phyloP scores from a whole-genome alignment of 2,329 filamentous ascomycete genomes.

The Herpotrichia juniperi region DNA sequence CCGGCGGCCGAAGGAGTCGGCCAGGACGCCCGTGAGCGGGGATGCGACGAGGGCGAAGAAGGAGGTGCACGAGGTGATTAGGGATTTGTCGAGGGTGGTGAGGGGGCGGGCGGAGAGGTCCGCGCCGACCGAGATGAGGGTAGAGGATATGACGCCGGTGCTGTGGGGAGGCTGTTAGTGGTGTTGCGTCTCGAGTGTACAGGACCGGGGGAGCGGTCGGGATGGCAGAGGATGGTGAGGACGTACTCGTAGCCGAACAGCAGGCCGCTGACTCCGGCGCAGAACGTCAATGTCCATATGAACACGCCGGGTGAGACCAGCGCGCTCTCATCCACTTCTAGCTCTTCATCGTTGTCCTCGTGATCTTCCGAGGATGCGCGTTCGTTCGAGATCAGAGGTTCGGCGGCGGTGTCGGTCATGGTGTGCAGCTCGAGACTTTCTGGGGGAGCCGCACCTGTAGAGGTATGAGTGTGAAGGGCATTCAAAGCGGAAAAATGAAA shows the following conservation, averaged over 20 bases:
- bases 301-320: conserved; percentile 47
- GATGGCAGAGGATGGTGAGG: not conserved
- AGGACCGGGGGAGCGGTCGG: not conserved
- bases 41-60: conserved; percentile 63
- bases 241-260: conserved; percentile 67
- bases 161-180: conserved; percentile 26
- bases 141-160: conserved; percentile 67
- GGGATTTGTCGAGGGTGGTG: conserved; percentile 62
- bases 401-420: conserved; percentile 37
- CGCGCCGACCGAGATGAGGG: conserved; percentile 61
- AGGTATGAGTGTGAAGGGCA: not conserved
- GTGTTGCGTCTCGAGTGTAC: not conserved
- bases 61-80: conserved; percentile 64
- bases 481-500: not conserved
- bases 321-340: conserved; percentile 35
- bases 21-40: conserved; percentile 60
- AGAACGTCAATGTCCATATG: conserved; percentile 62
- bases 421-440: conserved; percentile 29
- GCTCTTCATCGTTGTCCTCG: conserved; percentile 12
- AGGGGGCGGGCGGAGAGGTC: conserved; percentile 58
- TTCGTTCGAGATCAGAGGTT: conserved; percentile 36
- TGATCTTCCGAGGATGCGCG: conserved; percentile 12
- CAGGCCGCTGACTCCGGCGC: conserved; percentile 63
- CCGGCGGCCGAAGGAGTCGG: conserved; percentile 82
- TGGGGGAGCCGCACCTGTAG: conserved; percentile 16